Evolutionary conservation across 2,329 filamentous ascomycete species (phyloP), one percentile per base, ranked within the genome.

Genomic region (Pseudopyrenochaeta lycopersici): DNA sequence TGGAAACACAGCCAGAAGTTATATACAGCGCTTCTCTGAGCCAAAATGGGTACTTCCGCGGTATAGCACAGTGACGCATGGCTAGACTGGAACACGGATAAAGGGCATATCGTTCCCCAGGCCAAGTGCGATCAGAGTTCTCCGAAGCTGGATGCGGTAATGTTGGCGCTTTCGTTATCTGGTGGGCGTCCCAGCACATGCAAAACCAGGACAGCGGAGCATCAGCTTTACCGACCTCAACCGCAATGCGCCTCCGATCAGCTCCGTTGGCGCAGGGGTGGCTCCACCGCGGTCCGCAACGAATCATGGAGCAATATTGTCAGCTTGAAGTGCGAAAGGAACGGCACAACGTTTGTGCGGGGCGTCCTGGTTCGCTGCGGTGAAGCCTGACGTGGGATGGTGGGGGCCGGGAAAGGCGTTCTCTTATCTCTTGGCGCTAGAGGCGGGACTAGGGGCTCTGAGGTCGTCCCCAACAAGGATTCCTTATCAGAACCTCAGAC

Each of bases 341-440:
- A 42, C 51, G 62, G 58, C 33, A 36, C 38, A 65, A 66, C 38
- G 44, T 60, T 64, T 49, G 58, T 63, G 60, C 50, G 56, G 43
- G 23, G 15, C 31, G 12, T 30, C 57, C 45, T 53, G 47, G 60
- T 66, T 62, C 52, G 63, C 52, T 52, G 42, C 40, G 42, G 43
- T 45, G 15, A 49, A 33, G 61, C 56, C 57, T 42, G 54, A 55
- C 66, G 69, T 60, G 69, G 68, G 70, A 67, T 71, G 56, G 64
- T 66, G 68, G 66, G 60, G 69, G 61, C 63, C 67, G 59, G 65
- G 53, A 63, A 56, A 56, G 68, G 66, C 67, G 62, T 63, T 68
- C 54, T 64, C 71, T 73, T 74, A 74, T 74, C 71, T 74, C 69
- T 72, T 70, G 67, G 66, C 66, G 56, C 33, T 52, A 46, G 47